Evolutionary conservation across 345 rosid species (phyloP), one percentile per base, ranked within the genome.

Genomic region (Gynandropsis gynandra): DNA sequence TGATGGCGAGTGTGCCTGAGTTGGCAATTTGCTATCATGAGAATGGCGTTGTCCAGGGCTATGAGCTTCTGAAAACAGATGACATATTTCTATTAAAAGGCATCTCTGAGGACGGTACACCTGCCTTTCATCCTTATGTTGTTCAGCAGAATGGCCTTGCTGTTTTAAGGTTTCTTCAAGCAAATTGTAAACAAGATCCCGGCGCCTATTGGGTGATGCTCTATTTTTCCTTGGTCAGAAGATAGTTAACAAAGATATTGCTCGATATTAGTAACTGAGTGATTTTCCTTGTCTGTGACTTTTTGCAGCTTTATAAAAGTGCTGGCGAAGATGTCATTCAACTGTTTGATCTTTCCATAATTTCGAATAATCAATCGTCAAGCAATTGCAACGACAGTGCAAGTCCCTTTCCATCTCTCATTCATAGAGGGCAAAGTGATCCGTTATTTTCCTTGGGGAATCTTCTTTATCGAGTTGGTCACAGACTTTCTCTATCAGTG

Each of bases 1-100:
- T 90, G 56, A 90, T 87, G 98, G 95, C 98, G 7, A 87, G 95
- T 79, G 98, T 76, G 57, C 98, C 98, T 16, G 98, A 90, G 77
- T 65, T 90, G 62, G 98, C 98, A 55, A 90, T 90, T 49, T 90
- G 98, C 67, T 90, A 90, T 65, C 98, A 90, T 72, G 71, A 74
- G 64, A 74, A 87, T 48, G 98, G 96, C 62, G 89, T 90, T 66
- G 95, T 90, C 47, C 95, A 82, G 70, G 88, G 87, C 51, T 90
- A 90, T 63, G 98, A 90, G 66, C 96, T 90, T 56, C 67, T 90
- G 42, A 90, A 90, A 79, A 90, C 98, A 34, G 95, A 90, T 59
- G 96, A 90, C 41, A 80, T 90, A 64, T 89, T 81, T 74, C 71
- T 87, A 34, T 47, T 83, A 34, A 87, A 90, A 76, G 98, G 96